These are phyloP conservation scores for Glebionis coronaria DNA, from an alignment of 129 eudicot genomes.

Conservation along the genomic window DNA sequence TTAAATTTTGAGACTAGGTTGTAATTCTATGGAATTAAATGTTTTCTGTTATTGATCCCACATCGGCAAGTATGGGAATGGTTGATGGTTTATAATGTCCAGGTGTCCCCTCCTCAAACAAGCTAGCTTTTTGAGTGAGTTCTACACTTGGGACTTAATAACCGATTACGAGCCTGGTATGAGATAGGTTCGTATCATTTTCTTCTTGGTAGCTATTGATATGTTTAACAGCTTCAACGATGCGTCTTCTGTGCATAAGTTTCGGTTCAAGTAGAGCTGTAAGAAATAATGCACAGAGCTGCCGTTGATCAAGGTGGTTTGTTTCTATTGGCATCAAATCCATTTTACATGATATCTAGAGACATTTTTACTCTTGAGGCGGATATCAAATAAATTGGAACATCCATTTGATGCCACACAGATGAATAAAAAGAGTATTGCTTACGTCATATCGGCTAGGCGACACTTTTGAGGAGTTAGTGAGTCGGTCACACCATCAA, in stretches of 20 bases:
- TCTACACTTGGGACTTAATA: too few species aligned
- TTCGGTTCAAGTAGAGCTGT: neutral
- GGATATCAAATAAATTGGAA: neutral
- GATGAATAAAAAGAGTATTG: conserved; percentile 3
- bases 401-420: neutral
- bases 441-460: conserved; percentile 74
- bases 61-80: too few species aligned
- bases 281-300: neutral
- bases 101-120: too few species aligned
- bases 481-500: conserved; percentile 40
- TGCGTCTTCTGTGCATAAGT: neutral
- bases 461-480: conserved; percentile 78
- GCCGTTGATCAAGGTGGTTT: neutral
- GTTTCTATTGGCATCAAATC: neutral
- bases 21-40: too few species aligned
- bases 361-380: neutral
- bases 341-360: neutral
- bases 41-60: too few species aligned
- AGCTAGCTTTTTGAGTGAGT: too few species aligned
- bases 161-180: too few species aligned
- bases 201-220: too few species aligned
- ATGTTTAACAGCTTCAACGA: too few species aligned
- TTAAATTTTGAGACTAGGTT: neutral
- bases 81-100: too few species aligned
- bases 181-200: too few species aligned